Percentiles rank a stretch among this genome's conserved stretches.
Evolutionary conservation across 208 protist species (phyloP).

Genomic region (Trypanosoma theileri): DNA sequence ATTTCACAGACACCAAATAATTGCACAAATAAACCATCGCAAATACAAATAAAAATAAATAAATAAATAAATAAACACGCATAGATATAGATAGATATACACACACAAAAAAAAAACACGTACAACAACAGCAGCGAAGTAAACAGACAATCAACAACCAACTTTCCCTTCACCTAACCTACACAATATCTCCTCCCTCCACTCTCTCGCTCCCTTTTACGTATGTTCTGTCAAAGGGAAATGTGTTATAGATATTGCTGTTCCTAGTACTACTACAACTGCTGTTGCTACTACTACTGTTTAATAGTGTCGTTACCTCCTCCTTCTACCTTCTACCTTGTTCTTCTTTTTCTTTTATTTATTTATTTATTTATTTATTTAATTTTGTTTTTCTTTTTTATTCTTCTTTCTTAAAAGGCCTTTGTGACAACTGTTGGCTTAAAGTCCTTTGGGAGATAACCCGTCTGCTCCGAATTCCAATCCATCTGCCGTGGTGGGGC

Average conservation of each 20-base stretch:
- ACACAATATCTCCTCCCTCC: neutral
- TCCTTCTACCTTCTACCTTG: too few relatives aligned
- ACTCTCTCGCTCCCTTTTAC: neutral
- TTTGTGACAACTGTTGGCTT: slow-evolving; percentile 66
- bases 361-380: neutral
- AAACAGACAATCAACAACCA: slow-evolving; percentile 19
- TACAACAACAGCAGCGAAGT: neutral
- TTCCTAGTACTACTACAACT: too few relatives aligned
- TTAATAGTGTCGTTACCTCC: too few relatives aligned
- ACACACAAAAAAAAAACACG: neutral
- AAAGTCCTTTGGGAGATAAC: slow-evolving; percentile 75
- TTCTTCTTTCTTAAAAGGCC: slow-evolving; percentile 36
- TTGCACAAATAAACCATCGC: neutral
- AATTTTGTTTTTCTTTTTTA: neutral
- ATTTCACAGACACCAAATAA: neutral
- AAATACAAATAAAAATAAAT: slow-evolving; percentile 1
- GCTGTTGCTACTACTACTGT: too few relatives aligned
- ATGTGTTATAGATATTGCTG: too few relatives aligned
- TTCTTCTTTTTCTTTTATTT: neutral
- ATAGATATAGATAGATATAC: neutral
- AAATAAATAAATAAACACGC: neutral
- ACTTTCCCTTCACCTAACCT: neutral
- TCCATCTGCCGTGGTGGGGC: slow-evolving; percentile 82
- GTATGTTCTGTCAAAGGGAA: too few relatives aligned
- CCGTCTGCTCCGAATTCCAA: slow-evolving; percentile 88